phyloP scores from a whole-genome alignment of 805 yeast genomes.

The Dipodascus geniculatus region DNA sequence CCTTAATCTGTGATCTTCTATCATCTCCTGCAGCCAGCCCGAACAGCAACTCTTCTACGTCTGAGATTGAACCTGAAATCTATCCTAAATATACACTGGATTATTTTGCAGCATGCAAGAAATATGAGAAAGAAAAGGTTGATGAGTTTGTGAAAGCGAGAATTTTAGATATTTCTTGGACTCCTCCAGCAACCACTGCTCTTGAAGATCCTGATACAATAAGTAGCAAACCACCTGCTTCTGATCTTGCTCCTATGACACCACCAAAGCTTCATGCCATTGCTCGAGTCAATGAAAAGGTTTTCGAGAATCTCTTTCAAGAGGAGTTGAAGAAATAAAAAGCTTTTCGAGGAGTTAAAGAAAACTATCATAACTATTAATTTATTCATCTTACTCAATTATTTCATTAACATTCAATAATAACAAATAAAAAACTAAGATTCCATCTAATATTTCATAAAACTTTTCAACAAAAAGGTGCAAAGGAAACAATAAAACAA shows the following conservation, averaged over 20 bases:
- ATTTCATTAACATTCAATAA: too few species aligned
- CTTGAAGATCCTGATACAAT: conserved; percentile 7
- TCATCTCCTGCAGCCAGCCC: background rate
- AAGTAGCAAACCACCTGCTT: conserved; percentile 1
- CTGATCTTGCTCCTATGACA: conserved; percentile 5
- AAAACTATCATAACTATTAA: too few species aligned
- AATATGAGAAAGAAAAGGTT: conserved; percentile 7
- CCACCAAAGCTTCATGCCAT: conserved; percentile 11
- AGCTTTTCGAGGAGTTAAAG: too few species aligned
- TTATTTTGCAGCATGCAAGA: conserved; percentile 6
- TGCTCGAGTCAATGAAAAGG: conserved; percentile 12
- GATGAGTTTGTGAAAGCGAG: conserved; percentile 7
- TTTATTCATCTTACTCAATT: too few species aligned
- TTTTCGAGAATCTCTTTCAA: conserved; percentile 8
- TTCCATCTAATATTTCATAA: too few species aligned
- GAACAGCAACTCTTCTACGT: too few species aligned
- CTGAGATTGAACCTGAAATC: background rate
- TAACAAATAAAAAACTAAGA: too few species aligned
- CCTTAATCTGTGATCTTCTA: background rate
- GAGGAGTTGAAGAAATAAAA: background rate
- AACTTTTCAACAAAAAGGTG: too few species aligned
- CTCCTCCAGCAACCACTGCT: conserved; percentile 1
- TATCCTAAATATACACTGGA: background rate
- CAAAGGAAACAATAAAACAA: too few species aligned
- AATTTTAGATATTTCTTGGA: conserved; percentile 10